These are phyloP conservation scores for Meredithiella fracta DNA, from an alignment of 2,329 filamentous ascomycete species.

Conservation along the genomic window DNA sequence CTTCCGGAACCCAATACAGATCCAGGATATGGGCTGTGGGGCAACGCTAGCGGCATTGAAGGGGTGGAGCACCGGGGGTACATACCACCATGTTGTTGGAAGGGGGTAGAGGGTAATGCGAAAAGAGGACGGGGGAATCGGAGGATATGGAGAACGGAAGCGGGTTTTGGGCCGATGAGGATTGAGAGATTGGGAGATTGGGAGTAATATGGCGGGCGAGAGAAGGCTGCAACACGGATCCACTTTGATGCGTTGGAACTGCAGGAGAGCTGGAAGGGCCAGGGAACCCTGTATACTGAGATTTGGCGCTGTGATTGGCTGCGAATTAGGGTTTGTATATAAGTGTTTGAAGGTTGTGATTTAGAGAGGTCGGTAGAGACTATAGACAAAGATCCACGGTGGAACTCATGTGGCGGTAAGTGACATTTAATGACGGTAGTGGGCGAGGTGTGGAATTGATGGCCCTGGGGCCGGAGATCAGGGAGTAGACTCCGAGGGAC, in stretches of 20 bases:
- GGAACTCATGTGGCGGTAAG: not conserved
- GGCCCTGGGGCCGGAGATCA: not conserved
- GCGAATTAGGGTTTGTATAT: not conserved
- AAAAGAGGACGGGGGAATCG: not conserved
- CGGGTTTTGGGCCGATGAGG: not conserved
- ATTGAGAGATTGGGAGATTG: not conserved
- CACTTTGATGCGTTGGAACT: not conserved
- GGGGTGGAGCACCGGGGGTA: constrained; percentile 10
- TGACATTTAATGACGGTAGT: constrained; percentile 12
- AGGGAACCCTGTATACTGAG: not conserved
- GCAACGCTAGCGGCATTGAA: not conserved
- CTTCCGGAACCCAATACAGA: too few species aligned
- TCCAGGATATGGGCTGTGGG: not conserved
- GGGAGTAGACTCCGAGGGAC: not conserved
- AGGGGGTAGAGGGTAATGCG: not conserved
- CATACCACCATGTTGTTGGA: constrained; percentile 21
- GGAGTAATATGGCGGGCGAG: too few species aligned
- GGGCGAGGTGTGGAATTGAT: not conserved
- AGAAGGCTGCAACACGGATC: not conserved
- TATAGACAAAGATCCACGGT: not conserved
- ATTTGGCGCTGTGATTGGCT: too few species aligned
- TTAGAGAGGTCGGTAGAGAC: not conserved
- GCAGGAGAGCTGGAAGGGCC: not conserved
- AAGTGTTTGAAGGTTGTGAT: not conserved
- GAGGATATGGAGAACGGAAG: not conserved